Conservation (phyloP, 768 basidiomycete species). For the Suillus weaverae region DNA sequence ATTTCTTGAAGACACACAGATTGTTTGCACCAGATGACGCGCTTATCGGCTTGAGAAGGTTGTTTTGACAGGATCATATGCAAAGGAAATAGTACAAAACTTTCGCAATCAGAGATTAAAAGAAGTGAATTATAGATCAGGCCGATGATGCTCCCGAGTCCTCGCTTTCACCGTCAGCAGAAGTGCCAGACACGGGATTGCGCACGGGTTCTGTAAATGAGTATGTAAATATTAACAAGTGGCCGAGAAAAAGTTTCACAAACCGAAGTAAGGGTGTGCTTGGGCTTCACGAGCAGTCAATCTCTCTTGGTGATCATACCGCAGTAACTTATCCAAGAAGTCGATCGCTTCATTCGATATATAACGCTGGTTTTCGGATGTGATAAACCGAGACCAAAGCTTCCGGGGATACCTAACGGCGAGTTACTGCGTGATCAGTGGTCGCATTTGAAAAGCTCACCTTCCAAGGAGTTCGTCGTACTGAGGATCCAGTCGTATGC, state of each 20-base stretch:
- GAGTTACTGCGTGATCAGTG: constrained; percentile 9
- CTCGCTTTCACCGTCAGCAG: constrained; percentile 66
- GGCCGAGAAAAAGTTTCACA: constrained; percentile 17
- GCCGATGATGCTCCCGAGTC: constrained; percentile 35
- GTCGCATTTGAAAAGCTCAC: constrained; percentile 34
- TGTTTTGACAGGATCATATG: constrained; percentile 29
- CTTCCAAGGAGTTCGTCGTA: constrained; percentile 94
- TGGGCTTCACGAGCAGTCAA: constrained; percentile 94
- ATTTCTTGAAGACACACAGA: constrained; percentile 13
- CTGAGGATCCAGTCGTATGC: constrained; percentile 92
- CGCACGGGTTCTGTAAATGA: constrained; percentile 65
- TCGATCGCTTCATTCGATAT: constrained; percentile 97
- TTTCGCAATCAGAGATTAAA: constrained; percentile 26
- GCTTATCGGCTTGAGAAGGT: constrained; percentile 12
- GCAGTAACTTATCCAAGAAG: constrained; percentile 90
- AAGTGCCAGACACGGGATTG: constrained; percentile 41
- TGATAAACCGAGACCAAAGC: constrained; percentile 94
- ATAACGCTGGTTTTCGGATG: constrained; percentile 92
- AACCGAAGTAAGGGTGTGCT: constrained; percentile 90
- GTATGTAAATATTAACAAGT: constrained; percentile 16
- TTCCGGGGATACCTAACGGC: constrained; percentile 79
- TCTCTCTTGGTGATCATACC: constrained; percentile 97
- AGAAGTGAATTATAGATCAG: constrained; percentile 26
- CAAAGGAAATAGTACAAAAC: constrained; percentile 33
- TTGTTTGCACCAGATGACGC: constrained; percentile 16